phyloP scores from a whole-genome alignment of 1,139 yeast species.

The Sugiyamaella pinicola region DNA sequence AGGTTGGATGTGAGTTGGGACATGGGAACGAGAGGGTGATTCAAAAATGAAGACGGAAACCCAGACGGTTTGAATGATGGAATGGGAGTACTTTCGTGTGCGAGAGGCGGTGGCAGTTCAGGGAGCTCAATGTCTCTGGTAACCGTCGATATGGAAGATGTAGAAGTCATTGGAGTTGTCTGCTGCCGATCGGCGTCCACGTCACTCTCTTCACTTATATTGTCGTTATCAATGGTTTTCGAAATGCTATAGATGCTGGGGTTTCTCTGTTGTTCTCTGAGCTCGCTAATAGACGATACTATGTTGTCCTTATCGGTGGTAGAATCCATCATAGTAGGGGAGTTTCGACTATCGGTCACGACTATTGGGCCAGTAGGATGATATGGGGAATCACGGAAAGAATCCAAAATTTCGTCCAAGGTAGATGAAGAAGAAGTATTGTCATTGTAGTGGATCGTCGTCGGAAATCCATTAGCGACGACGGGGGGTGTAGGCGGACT shows the following conservation, averaged over 20 bases:
- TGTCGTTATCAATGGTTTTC: background rate
- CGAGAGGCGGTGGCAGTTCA: constrained; percentile 3
- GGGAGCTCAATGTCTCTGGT: constrained; percentile 14
- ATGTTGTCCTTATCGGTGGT: constrained; percentile 2
- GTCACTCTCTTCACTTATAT: background rate
- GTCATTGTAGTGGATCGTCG: constrained; percentile 5
- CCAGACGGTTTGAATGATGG: constrained; percentile 3
- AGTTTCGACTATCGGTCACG: constrained; percentile 4
- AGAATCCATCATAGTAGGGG: background rate
- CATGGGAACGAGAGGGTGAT: constrained; percentile 34
- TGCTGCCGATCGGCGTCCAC: constrained; percentile 4
- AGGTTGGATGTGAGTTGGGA: constrained; percentile 32
- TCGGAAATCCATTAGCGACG: background rate
- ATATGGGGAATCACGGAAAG: constrained; percentile 27
- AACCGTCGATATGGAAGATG: constrained; percentile 17
- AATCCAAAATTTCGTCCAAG: constrained; percentile 35
- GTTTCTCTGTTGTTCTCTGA: background rate
- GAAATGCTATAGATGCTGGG: no score
- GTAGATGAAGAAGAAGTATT: constrained; percentile 37
- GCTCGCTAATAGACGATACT: background rate
- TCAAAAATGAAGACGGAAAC: constrained; percentile 20
- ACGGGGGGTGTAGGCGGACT: constrained; percentile 1
- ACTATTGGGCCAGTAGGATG: constrained; percentile 4
- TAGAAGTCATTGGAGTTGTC: constrained; percentile 16
- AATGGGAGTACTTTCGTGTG: background rate